Conservation (phyloP, 192 early-diverging fungal species). For the Mortierella antarctica region DNA sequence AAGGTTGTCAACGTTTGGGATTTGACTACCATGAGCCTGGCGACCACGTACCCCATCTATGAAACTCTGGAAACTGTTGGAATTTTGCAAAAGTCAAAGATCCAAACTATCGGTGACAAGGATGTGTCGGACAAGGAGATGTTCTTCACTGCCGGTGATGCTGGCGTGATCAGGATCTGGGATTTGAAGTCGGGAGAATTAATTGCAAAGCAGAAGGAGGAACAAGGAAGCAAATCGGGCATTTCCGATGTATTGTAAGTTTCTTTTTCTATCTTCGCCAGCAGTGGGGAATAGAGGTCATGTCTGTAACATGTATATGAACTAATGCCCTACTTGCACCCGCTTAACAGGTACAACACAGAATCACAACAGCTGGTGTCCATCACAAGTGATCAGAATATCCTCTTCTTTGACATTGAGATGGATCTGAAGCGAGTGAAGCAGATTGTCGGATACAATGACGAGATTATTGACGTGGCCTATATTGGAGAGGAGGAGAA, state of each 20-base stretch:
- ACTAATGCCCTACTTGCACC: not conserved
- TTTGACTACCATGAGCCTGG: slow-evolving; percentile 68
- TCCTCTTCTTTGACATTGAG: slow-evolving; percentile 78
- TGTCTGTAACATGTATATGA: not conserved
- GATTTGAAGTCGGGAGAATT: slow-evolving; percentile 79
- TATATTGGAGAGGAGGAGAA: slow-evolving; percentile 79
- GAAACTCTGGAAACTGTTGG: slow-evolving; percentile 92
- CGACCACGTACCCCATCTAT: slow-evolving; percentile 87
- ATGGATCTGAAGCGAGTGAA: slow-evolving; percentile 68
- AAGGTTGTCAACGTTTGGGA: slow-evolving; percentile 93
- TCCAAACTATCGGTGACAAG: slow-evolving; percentile 52
- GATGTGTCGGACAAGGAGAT: slow-evolving; percentile 59
- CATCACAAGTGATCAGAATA: slow-evolving; percentile 92
- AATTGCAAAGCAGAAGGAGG: slow-evolving; percentile 73
- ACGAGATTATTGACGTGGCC: slow-evolving; percentile 91
- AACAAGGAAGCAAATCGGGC: slow-evolving; percentile 79
- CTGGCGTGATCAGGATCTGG: slow-evolving; percentile 88
- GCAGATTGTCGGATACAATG: slow-evolving; percentile 95
- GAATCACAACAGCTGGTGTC: slow-evolving; percentile 70
- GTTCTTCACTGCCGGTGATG: slow-evolving; percentile 90
- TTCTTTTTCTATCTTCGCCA: too few species aligned
- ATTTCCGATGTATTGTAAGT: slow-evolving; percentile 80
- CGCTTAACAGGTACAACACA: slow-evolving; percentile 58
- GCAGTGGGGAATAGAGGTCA: too few species aligned
- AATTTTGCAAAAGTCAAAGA: slow-evolving; percentile 61